Evolutionary conservation across 306 rosid genomes (phyloP).

Genomic region (Styphnolobium japonicum): DNA sequence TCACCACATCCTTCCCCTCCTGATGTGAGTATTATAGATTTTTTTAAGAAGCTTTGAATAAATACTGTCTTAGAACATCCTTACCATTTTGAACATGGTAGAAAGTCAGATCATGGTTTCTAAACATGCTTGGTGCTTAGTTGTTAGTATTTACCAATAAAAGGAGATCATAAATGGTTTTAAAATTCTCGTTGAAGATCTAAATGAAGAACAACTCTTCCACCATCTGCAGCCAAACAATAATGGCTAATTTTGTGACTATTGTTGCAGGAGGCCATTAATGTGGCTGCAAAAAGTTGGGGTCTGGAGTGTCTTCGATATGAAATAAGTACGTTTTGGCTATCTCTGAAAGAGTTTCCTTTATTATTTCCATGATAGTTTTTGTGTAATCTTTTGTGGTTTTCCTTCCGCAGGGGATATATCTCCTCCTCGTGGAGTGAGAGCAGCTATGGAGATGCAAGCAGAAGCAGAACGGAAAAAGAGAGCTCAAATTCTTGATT

Average conservation of each 20-base stretch:
- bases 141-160: not conserved
- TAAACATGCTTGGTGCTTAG: not conserved
- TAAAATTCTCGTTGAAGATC: not conserved
- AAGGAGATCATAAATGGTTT: not conserved
- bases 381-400: slow-evolving; percentile 1
- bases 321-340: slow-evolving; percentile 72
- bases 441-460: slow-evolving; percentile 98
- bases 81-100: not conserved
- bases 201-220: not conserved
- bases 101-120: not conserved
- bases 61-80: not conserved
- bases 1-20: not conserved
- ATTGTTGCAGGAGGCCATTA: slow-evolving; percentile 53
- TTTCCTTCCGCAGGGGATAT: slow-evolving; percentile 75
- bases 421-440: slow-evolving; percentile 95
- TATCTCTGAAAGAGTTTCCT: slow-evolving; percentile 2
- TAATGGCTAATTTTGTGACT: slow-evolving; percentile 7
- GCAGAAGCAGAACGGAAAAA: slow-evolving; percentile 97
- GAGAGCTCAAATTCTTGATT: slow-evolving; percentile 96
- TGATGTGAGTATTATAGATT: not conserved
- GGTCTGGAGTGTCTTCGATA: slow-evolving; percentile 96
- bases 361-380: not conserved
- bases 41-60: not conserved
- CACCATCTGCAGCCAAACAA: not conserved
- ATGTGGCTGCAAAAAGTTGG: slow-evolving; percentile 85